Evolutionary conservation across 1,139 yeast genomes (phyloP).

Genomic region (Citeromyces hawaiiensis): DNA sequence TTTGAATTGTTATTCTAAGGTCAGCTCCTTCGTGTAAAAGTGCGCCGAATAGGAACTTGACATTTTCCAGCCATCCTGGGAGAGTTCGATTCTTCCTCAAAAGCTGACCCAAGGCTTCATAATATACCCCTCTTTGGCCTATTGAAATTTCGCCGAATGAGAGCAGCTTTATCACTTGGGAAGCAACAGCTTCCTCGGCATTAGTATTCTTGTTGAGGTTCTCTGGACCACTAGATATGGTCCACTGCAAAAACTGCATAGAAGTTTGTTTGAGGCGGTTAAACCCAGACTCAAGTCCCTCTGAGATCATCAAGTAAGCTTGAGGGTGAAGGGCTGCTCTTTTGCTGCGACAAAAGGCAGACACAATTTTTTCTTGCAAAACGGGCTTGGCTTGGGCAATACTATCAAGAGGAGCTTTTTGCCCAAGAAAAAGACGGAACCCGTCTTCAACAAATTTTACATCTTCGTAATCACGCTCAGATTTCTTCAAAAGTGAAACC

Average conservation of each 20-base stretch:
- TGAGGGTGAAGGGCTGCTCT: slow-evolving; percentile 26
- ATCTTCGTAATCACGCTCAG: slow-evolving; percentile 40
- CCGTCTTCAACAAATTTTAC: slow-evolving; percentile 26
- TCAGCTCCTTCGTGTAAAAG: slow-evolving; percentile 52
- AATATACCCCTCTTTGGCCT: slow-evolving; percentile 46
- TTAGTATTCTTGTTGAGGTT: slow-evolving; percentile 10
- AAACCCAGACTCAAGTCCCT: slow-evolving; percentile 44
- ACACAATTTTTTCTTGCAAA: slow-evolving; percentile 47
- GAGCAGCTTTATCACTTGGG: slow-evolving; percentile 27
- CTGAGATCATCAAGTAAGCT: slow-evolving; percentile 30
- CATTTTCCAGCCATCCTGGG: slow-evolving; percentile 33
- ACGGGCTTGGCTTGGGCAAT: slow-evolving; percentile 39
- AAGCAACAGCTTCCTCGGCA: slow-evolving; percentile 30
- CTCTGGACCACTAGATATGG: slow-evolving; percentile 12
- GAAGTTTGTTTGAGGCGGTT: slow-evolving; percentile 34
- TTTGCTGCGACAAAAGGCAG: slow-evolving; percentile 36
- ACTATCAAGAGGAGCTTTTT: slow-evolving; percentile 11
- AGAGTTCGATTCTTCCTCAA: slow-evolving; percentile 35
- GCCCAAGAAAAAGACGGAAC: slow-evolving; percentile 34
- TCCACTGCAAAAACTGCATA: slow-evolving; percentile 33
- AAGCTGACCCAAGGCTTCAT: slow-evolving; percentile 66
- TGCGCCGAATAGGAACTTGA: slow-evolving; percentile 64
- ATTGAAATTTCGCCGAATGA: slow-evolving; percentile 19
- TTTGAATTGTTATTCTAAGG: slow-evolving; percentile 58
- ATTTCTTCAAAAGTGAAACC: slow-evolving; percentile 34